Conservation (phyloP, 352 stramenopile genomes). For the Pythium rhizo-oryzae region DNA sequence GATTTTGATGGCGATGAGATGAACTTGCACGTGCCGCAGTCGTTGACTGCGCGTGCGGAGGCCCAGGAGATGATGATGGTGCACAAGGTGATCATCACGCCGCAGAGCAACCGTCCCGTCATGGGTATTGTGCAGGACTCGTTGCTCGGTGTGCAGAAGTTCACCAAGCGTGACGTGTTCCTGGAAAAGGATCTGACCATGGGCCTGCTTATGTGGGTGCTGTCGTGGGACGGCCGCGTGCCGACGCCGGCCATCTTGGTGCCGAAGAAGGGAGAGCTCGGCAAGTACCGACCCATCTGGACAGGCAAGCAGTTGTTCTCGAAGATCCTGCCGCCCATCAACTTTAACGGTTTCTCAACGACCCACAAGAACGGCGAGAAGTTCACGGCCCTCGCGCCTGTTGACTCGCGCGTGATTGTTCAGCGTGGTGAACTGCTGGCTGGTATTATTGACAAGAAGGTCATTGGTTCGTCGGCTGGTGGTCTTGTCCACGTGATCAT, state of each 20-base stretch:
- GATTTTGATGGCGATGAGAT: constrained; percentile 99
- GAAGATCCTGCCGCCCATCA: constrained; percentile 96
- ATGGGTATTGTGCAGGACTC: constrained; percentile 99
- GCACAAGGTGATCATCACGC: constrained; percentile 98
- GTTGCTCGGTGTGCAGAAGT: constrained; percentile 96
- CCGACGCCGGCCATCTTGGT: constrained; percentile 97
- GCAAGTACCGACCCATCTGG: constrained; percentile 93
- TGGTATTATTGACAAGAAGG: constrained; percentile 99
- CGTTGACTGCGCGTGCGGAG: constrained; percentile 96
- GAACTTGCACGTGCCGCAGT: constrained; percentile 99
- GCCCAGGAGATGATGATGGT: constrained; percentile 99
- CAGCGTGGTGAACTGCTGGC: constrained; percentile 96
- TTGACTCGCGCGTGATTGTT: constrained; percentile 98
- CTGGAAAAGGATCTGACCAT: constrained; percentile 97
- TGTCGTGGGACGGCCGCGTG: constrained; percentile 97
- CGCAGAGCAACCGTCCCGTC: constrained; percentile 98
- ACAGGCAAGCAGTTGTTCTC: constrained; percentile 99
- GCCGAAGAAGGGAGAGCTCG: constrained; percentile 87
- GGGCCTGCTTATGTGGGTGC: constrained; percentile 98
- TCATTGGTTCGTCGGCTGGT: constrained; percentile 96
- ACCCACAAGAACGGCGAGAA: constrained; percentile 94
- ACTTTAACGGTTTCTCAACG: constrained; percentile 95
- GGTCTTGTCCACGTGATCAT: constrained; percentile 98
- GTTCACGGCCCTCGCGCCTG: constrained; percentile 90
- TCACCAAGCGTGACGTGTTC: constrained; percentile 99